These are phyloP conservation scores for Dryadomyces quercivorus DNA, from an alignment of 2,329 filamentous ascomycete species.

Conservation along the genomic window DNA sequence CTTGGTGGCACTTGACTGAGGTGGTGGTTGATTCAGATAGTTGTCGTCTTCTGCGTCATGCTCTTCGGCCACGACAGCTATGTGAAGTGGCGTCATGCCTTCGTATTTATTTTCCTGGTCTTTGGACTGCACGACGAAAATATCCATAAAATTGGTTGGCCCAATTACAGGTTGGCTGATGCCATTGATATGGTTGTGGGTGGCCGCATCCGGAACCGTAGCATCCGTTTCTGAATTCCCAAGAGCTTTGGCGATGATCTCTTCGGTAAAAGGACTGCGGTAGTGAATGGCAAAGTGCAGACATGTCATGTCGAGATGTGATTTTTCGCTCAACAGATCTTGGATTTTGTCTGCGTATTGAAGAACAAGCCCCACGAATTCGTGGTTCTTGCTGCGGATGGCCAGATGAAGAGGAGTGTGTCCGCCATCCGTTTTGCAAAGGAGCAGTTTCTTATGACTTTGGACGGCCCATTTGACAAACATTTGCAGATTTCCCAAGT, in stretches of 20 bases:
- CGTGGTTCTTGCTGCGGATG: conserved; percentile 1
- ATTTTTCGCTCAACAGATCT: background rate
- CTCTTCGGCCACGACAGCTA: background rate
- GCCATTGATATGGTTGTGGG: background rate
- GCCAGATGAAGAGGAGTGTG: conserved; percentile 5
- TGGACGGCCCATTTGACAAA: conserved; percentile 3
- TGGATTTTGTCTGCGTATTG: background rate
- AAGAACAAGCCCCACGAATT: conserved; percentile 5
- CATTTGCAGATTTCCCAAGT: background rate
- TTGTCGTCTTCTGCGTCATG: background rate
- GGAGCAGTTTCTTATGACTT: background rate
- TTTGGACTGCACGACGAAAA: background rate
- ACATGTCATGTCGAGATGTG: background rate
- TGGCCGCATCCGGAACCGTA: too few species aligned
- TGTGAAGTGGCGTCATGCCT: conserved; percentile 4
- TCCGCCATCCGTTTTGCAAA: conserved; percentile 1
- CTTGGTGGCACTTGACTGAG: background rate
- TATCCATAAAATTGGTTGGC: background rate
- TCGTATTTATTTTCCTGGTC: background rate
- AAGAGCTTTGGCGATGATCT: background rate
- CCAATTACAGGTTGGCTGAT: background rate
- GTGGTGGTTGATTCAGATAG: background rate
- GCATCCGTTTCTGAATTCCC: background rate
- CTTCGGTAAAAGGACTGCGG: conserved; percentile 4
- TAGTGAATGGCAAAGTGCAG: conserved; percentile 4